Evolutionary conservation across 257 asterid species (phyloP), one percentile per base, ranked within the genome.

Genomic region (Verbascum thapsus): DNA sequence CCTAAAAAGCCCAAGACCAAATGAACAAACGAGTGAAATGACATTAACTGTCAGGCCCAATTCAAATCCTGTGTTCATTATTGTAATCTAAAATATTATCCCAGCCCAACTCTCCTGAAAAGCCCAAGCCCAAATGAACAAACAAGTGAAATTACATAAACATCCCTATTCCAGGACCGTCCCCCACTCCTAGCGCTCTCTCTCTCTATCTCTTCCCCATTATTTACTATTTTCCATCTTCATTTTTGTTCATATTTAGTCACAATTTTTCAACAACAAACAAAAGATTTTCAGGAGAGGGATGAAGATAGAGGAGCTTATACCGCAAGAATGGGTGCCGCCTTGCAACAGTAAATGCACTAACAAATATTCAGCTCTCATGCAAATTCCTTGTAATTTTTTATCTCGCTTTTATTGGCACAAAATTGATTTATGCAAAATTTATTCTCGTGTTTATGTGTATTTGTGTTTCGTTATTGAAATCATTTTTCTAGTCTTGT

Each of bases 321-420:
- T 75, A 57, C 85, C 94, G 7, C 83, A 76, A 71, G 75, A 84
- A 39, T 90, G 95, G 94, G 65, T 90, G 38, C 94, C 91, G 61
- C 98, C 95, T 32, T 88, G 96, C 71, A 88, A 88, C 81, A 73
- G 68, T 53, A 80, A 83, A 72, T 91, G 96, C 88, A 91, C 95
- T 54, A 77, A 69, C 59, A 85, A 88, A 68, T 88, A 80, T 72
- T 84, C 91, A 7, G 72, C 89, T 67, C 90, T 87, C 77, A 73
- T 74, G 73, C 91, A 91, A 77, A 91, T 88, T 53, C 96, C 98
- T 22, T 88, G 96, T 91, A 77, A 70, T 20, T 26, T 42, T 7
- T n/a, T 30, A 23, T 18, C 5, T 26, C 7, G 0, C 5, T 2
- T 26, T 26, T 26, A 26, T 26, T 26, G 32, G 5, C 32, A 26